phyloP scores from a whole-genome alignment of 179 eudicot species.

The Spergularia azorica region DNA sequence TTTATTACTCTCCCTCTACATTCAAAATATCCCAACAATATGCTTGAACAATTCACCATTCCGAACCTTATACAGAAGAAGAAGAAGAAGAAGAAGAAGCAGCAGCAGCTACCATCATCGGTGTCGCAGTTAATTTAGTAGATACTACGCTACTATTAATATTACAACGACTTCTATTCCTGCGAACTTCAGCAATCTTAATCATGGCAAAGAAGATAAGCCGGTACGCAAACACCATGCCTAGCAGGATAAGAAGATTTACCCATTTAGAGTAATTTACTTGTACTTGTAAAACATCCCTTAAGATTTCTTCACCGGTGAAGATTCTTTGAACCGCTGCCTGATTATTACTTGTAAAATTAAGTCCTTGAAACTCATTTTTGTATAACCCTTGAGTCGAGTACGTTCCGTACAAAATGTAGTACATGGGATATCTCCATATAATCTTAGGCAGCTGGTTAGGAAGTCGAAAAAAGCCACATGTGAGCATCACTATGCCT shows the following conservation, averaged over 20 bases:
- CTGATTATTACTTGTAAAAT: conserved; percentile 22
- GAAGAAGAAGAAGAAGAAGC: too few species aligned
- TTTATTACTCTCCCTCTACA: too few species aligned
- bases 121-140: too few species aligned
- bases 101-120: too few species aligned
- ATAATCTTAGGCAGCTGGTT: conserved; percentile 42
- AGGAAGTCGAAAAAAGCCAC: conserved; percentile 57
- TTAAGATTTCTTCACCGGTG: conserved; percentile 37
- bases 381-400: conserved; percentile 54
- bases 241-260: conserved; percentile 48
- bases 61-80: too few species aligned
- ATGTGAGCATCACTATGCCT: conserved; percentile 51
- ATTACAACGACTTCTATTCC: neutral
- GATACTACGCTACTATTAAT: too few species aligned
- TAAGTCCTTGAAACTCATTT: conserved; percentile 57
- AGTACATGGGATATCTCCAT: conserved; percentile 62
- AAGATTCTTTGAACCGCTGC: conserved; percentile 8
- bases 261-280: conserved; percentile 60
- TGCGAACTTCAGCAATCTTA: conserved; percentile 36
- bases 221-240: conserved; percentile 53
- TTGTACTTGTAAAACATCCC: conserved; percentile 44
- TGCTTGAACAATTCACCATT: too few species aligned
- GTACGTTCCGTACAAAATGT: conserved; percentile 59
- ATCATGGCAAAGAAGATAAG: conserved; percentile 42
- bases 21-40: too few species aligned